Evolutionary conservation across 2,329 filamentous ascomycete genomes (phyloP).

Genomic region (Triangularia verruculosa): DNA sequence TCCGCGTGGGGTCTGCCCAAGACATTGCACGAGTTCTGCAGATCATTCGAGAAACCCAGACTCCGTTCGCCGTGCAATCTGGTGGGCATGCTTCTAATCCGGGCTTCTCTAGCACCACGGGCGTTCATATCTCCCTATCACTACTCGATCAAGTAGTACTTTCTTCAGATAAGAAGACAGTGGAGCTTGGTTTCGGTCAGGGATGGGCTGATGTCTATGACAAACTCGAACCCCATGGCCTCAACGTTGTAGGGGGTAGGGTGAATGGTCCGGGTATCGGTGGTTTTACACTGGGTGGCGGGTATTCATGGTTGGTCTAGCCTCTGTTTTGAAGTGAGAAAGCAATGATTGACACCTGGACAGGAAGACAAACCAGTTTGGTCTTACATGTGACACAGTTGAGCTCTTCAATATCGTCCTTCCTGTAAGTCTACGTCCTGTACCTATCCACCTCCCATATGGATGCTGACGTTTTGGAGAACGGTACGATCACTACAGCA

Average conservation of each 20-base stretch:
- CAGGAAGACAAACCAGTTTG: constrained; percentile 30
- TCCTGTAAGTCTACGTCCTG: constrained; percentile 20
- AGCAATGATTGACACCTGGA: not conserved
- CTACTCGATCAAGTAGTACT: constrained; percentile 24
- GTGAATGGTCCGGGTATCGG: constrained; percentile 29
- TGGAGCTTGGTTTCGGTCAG: constrained; percentile 27
- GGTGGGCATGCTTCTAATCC: constrained; percentile 30
- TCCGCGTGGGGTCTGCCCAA: constrained; percentile 24
- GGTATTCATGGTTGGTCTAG: constrained; percentile 28
- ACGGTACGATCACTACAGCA: constrained; percentile 28
- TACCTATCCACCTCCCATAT: too few relatives aligned
- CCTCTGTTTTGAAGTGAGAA: not conserved
- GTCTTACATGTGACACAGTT: constrained; percentile 29
- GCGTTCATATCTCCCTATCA: constrained; percentile 27
- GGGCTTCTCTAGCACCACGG: constrained; percentile 30
- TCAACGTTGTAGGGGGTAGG: constrained; percentile 31
- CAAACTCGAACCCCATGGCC: constrained; percentile 19
- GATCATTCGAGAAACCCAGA: constrained; percentile 25
- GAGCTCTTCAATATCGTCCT: constrained; percentile 27
- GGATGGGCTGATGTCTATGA: constrained; percentile 27
- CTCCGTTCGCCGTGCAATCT: constrained; percentile 29
- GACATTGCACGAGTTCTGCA: constrained; percentile 30
- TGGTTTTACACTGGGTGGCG: constrained; percentile 30
- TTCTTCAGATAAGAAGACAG: constrained; percentile 22
- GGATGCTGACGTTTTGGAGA: constrained; percentile 14